These are phyloP conservation scores for Calamus simplicifolius DNA, from an alignment of 176 grass and related monocot species.

Conservation along the genomic window DNA sequence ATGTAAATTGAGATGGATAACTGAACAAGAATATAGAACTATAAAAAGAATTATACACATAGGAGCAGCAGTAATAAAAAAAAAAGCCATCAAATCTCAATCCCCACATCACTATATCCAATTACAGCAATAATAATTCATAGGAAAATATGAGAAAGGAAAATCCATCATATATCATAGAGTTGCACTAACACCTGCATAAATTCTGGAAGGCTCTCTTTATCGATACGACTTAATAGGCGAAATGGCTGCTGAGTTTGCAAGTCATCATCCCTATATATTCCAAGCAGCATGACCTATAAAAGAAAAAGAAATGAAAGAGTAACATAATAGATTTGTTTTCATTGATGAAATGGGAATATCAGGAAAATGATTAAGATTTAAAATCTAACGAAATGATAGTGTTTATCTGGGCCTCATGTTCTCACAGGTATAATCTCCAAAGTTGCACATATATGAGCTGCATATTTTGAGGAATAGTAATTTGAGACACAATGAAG, in stretches of 20 bases:
- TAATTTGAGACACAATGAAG: conserved; percentile 42
- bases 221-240: conserved; percentile 46
- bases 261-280: conserved; percentile 24
- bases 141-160: conserved; percentile 2
- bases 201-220: conserved; percentile 43
- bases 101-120: conserved; percentile 23
- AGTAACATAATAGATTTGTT: too few species aligned
- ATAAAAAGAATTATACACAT: too few species aligned
- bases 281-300: conserved; percentile 50
- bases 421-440: conserved; percentile 57
- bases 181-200: conserved; percentile 34
- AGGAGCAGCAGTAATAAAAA: too few species aligned
- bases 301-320: background rate
- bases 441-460: conserved; percentile 50
- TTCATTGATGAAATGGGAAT: background rate
- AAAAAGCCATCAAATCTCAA: too few species aligned
- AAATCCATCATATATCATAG: background rate
- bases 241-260: conserved; percentile 19
- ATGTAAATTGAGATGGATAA: too few species aligned
- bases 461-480: conserved; percentile 52
- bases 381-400: background rate
- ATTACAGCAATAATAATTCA: conserved; percentile 6
- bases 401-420: background rate
- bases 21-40: too few species aligned
- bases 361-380: conserved; percentile 1